Evolutionary conservation across 2,329 filamentous ascomycete species (phyloP).

Genomic region (Hymenoscyphus albidus): DNA sequence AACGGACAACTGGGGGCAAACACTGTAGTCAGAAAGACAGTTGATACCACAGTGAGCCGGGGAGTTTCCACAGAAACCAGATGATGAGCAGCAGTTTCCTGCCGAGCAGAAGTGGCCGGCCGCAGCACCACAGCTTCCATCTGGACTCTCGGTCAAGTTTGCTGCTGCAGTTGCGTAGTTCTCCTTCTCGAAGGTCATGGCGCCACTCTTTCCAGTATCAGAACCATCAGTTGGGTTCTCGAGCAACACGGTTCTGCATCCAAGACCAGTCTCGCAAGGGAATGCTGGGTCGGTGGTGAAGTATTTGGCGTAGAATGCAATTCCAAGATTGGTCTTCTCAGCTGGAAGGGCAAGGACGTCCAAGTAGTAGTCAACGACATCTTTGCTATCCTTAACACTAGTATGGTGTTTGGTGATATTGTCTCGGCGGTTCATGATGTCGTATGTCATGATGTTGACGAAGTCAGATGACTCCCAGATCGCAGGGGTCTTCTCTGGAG

Average conservation of each 20-base stretch:
- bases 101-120: slow-evolving; percentile 11
- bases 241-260: slow-evolving; percentile 51
- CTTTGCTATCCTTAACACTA: slow-evolving; percentile 52
- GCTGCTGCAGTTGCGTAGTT: slow-evolving; percentile 6
- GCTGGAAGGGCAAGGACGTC: slow-evolving; percentile 40
- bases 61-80: slow-evolving; percentile 15
- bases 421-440: slow-evolving; percentile 67
- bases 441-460: slow-evolving; percentile 68
- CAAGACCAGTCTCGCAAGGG: slow-evolving; percentile 40
- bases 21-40: slow-evolving; percentile 15
- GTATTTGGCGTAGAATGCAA: slow-evolving; percentile 65
- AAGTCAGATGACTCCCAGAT: slow-evolving; percentile 60
- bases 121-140: slow-evolving; percentile 17
- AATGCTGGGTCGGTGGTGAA: slow-evolving; percentile 48
- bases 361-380: slow-evolving; percentile 58
- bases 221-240: slow-evolving; percentile 42
- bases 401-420: slow-evolving; percentile 61
- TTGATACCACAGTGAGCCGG: slow-evolving; percentile 14
- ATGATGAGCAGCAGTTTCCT: slow-evolving; percentile 17
- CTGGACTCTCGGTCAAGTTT: slow-evolving; percentile 20
- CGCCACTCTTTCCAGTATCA: slow-evolving; percentile 12
- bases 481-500: slow-evolving; percentile 49
- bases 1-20: slow-evolving; percentile 6
- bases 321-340: slow-evolving; percentile 56
- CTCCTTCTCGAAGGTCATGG: slow-evolving; percentile 19